Base-by-base conservation (phyloP, 2,329 filamentous ascomycete species). In the Apiospora malaysiana region DNA sequence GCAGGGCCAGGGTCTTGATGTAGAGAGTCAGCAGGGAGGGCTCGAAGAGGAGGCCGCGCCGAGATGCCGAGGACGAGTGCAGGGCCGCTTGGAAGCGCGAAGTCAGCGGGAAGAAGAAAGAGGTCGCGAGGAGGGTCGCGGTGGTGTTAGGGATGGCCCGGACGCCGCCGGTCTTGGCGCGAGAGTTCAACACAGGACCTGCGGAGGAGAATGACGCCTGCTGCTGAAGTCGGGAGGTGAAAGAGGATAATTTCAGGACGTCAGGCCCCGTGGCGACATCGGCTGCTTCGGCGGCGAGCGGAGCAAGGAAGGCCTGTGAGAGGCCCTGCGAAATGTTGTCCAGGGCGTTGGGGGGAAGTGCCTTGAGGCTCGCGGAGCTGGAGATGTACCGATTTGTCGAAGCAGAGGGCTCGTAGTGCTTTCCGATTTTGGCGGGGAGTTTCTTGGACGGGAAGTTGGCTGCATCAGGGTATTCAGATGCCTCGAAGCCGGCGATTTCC, bases 31-130 rank as follows among this genome's bases (percentile, higher is more conserved):
- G 88, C 7, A 98, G 86, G 71, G 93, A 89, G 0, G 94, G 91
- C 56, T 94, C 90, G 68, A 94, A 89, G 73, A 94, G 87, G 68
- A 94, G 87, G 68, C 90, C 89, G 66, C 83, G 80, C 9, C 81
- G 83, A 45, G 84, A 82, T 18, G 79, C 76, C 4, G 79, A 76
- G 0, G 81, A 76, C 0, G 83, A 81, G 65, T 82, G 83, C 63
- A 89, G 80, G 0, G 87, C 91, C 2, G 92, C 86, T 78, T 92
- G 93, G 82, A 96, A 97, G 56, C 94, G 91, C 0, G 92, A 92
- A 0, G 92, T 92, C 12, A 99, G 85, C 0, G 96, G 95, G 74
- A 92, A 93, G 88, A 98, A 98, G 84, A 98, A 96, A 21, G 88
- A 88, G 0, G 90, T 85, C 0, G 91, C 88, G 37, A 98, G 89